Evolutionary conservation across 2,329 filamentous ascomycete genomes (phyloP).

Genomic region (Tolypocladium album): DNA sequence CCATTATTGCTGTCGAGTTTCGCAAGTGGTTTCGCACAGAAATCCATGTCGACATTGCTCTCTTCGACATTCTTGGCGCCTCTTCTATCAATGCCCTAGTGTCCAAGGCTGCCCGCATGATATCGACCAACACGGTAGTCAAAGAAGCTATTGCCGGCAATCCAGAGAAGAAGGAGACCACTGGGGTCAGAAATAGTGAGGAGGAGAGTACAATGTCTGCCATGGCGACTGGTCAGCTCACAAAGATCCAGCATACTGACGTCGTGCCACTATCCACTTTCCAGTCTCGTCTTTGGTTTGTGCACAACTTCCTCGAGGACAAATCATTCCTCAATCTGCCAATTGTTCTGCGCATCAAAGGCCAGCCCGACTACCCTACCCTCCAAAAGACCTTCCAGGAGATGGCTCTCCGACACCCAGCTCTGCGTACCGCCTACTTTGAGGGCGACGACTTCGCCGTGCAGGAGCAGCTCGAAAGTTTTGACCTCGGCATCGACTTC

Average conservation of each 20-base stretch:
- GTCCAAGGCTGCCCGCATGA: neutral
- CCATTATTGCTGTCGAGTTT: neutral
- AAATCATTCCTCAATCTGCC: neutral
- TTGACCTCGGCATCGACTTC: neutral
- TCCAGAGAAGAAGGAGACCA: neutral
- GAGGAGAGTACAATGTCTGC: neutral
- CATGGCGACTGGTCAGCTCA: neutral
- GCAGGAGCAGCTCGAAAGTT: neutral
- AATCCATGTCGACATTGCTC: neutral
- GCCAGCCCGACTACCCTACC: neutral
- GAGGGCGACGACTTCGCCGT: neutral
- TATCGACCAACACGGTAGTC: neutral
- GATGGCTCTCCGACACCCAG: neutral
- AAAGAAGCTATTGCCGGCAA: neutral
- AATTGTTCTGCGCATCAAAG: neutral
- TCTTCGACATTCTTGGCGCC: neutral
- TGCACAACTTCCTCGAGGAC: neutral
- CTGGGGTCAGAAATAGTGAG: neutral
- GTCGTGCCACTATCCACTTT: neutral
- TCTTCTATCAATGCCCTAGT: neutral
- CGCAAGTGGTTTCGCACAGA: neutral
- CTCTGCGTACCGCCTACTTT: neutral
- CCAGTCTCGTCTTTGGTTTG: neutral
- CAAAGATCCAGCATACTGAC: neutral
- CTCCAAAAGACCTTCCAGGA: neutral